Evolutionary conservation across 805 yeast genomes (phyloP).

Genomic region (Wickerhamiella cacticola): DNA sequence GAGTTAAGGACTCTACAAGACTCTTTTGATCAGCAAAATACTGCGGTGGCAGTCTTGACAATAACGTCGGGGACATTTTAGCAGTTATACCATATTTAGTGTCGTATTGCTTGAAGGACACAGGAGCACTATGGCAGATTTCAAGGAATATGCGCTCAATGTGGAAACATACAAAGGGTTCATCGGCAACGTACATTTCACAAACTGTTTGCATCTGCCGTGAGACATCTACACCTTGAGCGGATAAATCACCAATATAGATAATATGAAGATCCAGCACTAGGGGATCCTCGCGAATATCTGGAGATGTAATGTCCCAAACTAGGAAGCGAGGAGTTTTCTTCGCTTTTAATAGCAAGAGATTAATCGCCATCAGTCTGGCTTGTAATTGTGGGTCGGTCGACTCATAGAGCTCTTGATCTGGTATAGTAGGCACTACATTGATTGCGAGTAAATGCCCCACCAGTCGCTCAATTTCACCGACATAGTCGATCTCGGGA

Average conservation of each 20-base stretch:
- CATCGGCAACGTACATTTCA: constrained; percentile 4
- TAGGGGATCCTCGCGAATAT: constrained; percentile 3
- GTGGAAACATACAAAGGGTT: constrained; percentile 3
- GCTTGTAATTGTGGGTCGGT: constrained; percentile 14
- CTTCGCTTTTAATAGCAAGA: constrained; percentile 10
- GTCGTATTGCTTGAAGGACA: constrained; percentile 17
- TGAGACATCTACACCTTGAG: neutral
- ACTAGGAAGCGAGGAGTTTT: constrained; percentile 1
- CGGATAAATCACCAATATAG: constrained; percentile 5
- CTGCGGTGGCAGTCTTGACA: constrained; percentile 19
- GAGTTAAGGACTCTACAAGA: constrained; percentile 13
- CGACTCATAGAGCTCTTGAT: constrained; percentile 15
- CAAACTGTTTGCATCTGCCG: neutral
- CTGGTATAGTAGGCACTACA: constrained; percentile 14
- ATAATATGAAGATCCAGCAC: constrained; percentile 3
- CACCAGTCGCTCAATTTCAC: constrained; percentile 12
- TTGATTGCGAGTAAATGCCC: constrained; percentile 3
- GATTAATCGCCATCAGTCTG: constrained; percentile 20
- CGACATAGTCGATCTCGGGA: constrained; percentile 13
- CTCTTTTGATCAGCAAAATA: constrained; percentile 16
- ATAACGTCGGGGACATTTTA: constrained; percentile 10
- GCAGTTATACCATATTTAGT: constrained; percentile 13
- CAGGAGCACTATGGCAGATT: constrained; percentile 8
- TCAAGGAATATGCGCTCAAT: constrained; percentile 15
- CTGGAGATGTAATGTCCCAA: constrained; percentile 10